These are phyloP conservation scores for apple (Malus domestica) DNA, from an alignment of 306 rosid genomes.

Conservation along the genomic window DNA sequence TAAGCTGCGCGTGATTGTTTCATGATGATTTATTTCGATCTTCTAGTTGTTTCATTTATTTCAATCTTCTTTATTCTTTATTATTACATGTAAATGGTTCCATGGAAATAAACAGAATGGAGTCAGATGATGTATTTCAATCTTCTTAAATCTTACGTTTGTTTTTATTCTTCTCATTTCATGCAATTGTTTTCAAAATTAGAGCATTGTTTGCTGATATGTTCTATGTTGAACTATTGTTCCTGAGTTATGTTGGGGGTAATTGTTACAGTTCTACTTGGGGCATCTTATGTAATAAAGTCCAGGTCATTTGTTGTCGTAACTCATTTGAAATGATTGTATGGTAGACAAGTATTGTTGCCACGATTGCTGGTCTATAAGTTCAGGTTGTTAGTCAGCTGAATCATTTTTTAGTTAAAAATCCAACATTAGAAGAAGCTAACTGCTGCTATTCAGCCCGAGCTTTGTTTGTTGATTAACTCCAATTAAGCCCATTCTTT, in stretches of 20 bases:
- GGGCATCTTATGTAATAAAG: too few species aligned
- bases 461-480: background rate
- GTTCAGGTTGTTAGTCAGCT: background rate
- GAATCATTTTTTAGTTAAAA: background rate
- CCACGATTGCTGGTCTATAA: background rate
- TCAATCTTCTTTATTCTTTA: too few species aligned
- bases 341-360: background rate
- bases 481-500: background rate
- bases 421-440: background rate
- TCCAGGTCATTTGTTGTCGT: background rate
- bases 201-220: background rate
- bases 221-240: background rate
- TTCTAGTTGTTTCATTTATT: too few species aligned
- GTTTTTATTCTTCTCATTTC: background rate
- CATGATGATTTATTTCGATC: background rate
- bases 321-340: background rate
- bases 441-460: background rate
- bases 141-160: background rate
- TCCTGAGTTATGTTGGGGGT: background rate
- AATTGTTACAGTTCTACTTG: too few species aligned
- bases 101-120: background rate
- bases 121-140: background rate
- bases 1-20: background rate
- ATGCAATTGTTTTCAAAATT: background rate
- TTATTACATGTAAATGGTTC: too few species aligned